Evolutionary conservation across 192 early-diverging fungal species (phyloP).

Genomic region (Oehlia diaphana): DNA sequence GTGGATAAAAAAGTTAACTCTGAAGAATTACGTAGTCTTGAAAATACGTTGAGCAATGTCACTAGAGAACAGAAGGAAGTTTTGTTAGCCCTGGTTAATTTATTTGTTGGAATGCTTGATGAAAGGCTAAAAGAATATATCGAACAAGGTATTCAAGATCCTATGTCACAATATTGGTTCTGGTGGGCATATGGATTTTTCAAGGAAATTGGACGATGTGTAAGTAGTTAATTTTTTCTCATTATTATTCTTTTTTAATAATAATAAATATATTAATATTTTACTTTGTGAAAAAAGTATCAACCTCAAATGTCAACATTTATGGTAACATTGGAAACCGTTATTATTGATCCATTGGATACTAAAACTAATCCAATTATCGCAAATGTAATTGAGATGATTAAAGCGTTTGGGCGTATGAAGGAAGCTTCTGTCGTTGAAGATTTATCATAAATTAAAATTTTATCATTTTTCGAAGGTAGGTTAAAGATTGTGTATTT

Average conservation of each 20-base stretch:
- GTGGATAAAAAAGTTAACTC: conserved; percentile 30
- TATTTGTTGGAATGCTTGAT: conserved; percentile 56
- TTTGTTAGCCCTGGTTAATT: conserved; percentile 70
- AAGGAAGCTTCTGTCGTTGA: background rate
- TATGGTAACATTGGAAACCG: conserved; percentile 57
- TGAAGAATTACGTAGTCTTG: conserved; percentile 37
- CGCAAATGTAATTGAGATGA: conserved; percentile 30
- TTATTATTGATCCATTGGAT: conserved; percentile 46
- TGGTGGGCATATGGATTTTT: conserved; percentile 67
- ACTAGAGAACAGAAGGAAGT: conserved; percentile 80
- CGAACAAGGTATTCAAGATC: conserved; percentile 28
- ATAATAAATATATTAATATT: background rate
- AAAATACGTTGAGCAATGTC: conserved; percentile 68
- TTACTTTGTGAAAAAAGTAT: conserved; percentile 43
- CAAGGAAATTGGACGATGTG: conserved; percentile 61
- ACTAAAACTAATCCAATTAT: conserved; percentile 48
- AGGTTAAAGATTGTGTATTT: background rate
- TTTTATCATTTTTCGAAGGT: background rate
- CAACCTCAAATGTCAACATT: conserved; percentile 52
- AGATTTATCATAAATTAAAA: background rate
- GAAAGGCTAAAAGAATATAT: conserved; percentile 36
- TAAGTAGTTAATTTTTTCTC: conserved; percentile 48
- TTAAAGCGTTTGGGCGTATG: conserved; percentile 26
- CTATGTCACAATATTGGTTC: conserved; percentile 41
- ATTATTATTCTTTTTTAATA: conserved; percentile 8